Evolutionary conservation across 129 eudicot genomes (phyloP), one percentile per base, ranked within the genome.

Genomic region (Helianthus tuberosus): DNA sequence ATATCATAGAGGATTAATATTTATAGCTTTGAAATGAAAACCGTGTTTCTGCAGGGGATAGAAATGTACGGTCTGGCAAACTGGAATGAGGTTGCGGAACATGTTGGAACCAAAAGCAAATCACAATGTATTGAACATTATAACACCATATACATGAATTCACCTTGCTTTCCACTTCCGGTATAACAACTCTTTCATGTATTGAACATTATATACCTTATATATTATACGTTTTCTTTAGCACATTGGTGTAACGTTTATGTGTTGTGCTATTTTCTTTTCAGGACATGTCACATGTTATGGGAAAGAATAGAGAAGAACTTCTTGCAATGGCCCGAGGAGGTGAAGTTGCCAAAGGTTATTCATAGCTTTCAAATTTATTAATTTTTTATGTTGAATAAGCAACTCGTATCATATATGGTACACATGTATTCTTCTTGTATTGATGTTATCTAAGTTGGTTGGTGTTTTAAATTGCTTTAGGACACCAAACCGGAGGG

Each of bases 81-180:
- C 82, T 90, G 98, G 98, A 79, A 75, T 58, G 98, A 90, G 68
- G 98, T 94, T 79, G 97, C 98, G 29, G 97, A 94, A 82, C 98
- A 90, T 84, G 98, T 90, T 59, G 98, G 98, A 80, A 91, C 96
- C 23, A 93, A 93, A 85, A 93, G 87, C 81, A 90, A 85, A 90
- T 77, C 85, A 50, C 85, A 77, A 49, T 93, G 98, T 78, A 82
- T 90, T 55, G 91, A 86, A 16, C 98, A 93, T 74, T 93, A 88
- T 62, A 83, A 90, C 62, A 63, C 84, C 60, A 80, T 86, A 53
- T 93, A 90, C 78, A 86, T 93, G 96, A 84, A 88, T 73, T 93
- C 98, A 43, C 82, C 86, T 36, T 88, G 92, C 83, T 93, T 93
- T 74, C 98, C 98, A 8, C 98, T 93, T 74, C 97, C 98, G 85